Percentiles rank a stretch among this genome's conserved stretches.
Conservation (phyloP, 179 eudicot genomes). For the Camellia oleifera region DNA sequence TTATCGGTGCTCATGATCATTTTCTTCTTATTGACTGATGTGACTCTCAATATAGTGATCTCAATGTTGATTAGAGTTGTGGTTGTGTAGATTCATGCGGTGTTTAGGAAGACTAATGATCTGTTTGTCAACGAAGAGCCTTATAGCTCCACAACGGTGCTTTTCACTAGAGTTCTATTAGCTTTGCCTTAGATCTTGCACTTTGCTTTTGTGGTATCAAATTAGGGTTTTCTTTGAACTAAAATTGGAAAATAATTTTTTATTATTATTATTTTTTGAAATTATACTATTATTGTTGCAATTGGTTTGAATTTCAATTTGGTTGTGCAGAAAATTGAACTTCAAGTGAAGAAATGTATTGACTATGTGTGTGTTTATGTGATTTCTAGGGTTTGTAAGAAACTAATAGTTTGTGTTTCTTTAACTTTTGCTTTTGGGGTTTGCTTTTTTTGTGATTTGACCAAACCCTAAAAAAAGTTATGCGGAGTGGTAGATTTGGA, state of each 20-base stretch:
- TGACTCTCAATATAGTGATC: constrained; percentile 25
- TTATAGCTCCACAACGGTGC: neutral
- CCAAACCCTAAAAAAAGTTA: too few relatives aligned
- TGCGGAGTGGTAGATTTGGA: too few relatives aligned
- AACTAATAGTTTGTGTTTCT: neutral
- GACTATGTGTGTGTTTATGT: neutral
- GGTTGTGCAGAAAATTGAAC: neutral
- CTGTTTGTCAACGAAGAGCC: constrained; percentile 31
- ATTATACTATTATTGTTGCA: neutral
- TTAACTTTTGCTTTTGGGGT: too few relatives aligned
- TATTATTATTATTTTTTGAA: neutral
- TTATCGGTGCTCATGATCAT: constrained; percentile 29
- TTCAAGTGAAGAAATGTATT: neutral
- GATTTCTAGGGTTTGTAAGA: neutral
- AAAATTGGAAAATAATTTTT: neutral
- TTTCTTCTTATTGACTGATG: constrained; percentile 32
- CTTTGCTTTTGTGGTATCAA: neutral
- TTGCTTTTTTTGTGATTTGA: too few relatives aligned
- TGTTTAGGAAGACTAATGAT: constrained; percentile 30
- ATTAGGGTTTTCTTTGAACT: neutral
- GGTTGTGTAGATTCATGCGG: constrained; percentile 25
- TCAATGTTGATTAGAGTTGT: constrained; percentile 27
- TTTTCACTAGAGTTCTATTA: constrained; percentile 8
- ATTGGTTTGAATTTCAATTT: neutral
- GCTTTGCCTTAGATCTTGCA: neutral